These are phyloP conservation scores for Sanghuangporus weigelae DNA, from an alignment of 1,284 basidiomycete genomes.

Conservation along the genomic window DNA sequence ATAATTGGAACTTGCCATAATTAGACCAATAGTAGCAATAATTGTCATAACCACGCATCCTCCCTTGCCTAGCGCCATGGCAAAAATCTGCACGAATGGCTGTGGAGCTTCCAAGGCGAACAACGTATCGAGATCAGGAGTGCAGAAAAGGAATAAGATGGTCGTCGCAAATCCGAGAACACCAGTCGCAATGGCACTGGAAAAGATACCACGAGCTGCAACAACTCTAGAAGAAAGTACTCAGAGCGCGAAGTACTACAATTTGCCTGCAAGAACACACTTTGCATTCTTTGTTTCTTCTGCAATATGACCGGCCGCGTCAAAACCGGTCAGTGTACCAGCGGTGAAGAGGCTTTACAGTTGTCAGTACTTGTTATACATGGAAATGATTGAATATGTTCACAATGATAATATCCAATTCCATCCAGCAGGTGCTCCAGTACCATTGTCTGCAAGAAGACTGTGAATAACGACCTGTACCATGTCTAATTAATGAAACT, in stretches of 20 bases:
- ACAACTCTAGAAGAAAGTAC: slow-evolving; percentile 44
- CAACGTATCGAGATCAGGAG: slow-evolving; percentile 67
- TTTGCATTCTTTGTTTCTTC: slow-evolving; percentile 87
- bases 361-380: slow-evolving; percentile 16
- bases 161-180: slow-evolving; percentile 68
- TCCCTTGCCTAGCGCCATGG: slow-evolving; percentile 70
- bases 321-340: slow-evolving; percentile 81
- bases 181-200: slow-evolving; percentile 69
- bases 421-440: slow-evolving; percentile 78
- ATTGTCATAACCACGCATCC: slow-evolving; percentile 80
- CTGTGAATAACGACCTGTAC: slow-evolving; percentile 6
- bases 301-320: slow-evolving; percentile 83
- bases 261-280: slow-evolving; percentile 28
- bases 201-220: slow-evolving; percentile 75
- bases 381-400: slow-evolving; percentile 21
- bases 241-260: neutral
- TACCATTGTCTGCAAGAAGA: slow-evolving; percentile 65
- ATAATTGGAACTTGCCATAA: slow-evolving; percentile 48
- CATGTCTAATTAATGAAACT: slow-evolving; percentile 22
- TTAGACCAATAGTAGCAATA: slow-evolving; percentile 71
- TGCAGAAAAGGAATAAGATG: slow-evolving; percentile 83
- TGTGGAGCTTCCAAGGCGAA: slow-evolving; percentile 77
- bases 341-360: slow-evolving; percentile 68
- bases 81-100: slow-evolving; percentile 83
- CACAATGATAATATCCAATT: slow-evolving; percentile 83